Evolutionary conservation across 345 rosid genomes (phyloP), one percentile per base, ranked within the genome.

Genomic region (Pseudoturritis turrita): DNA sequence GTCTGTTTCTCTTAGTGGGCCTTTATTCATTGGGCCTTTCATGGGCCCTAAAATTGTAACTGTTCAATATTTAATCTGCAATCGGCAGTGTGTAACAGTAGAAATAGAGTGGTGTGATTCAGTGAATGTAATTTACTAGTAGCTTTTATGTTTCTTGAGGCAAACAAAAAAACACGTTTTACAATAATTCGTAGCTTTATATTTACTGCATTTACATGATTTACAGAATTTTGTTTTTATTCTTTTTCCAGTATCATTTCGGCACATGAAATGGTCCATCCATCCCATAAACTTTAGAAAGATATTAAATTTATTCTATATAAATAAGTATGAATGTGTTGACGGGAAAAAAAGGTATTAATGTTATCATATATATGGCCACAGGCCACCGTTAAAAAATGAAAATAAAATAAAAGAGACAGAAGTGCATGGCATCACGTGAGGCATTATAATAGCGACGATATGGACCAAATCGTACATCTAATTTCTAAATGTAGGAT

Each of bases 381-480:
- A n/a, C n/a, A n/a, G n/a, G n/a, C n/a, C 4, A 11, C 28, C 8
- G 41, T 23, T 17, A 12, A 26, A 62, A 28, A 28, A 15, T 2
- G 2, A 2, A 40, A 40, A 41, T 10, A 17, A 29, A 29, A 5
- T 5, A 29, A 45, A 26, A 64, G 60, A 65, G 71, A 37, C 60
- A 65, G 37, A 51, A 37, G 49, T 65, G 71, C 39, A 51, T 51
- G 60, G 60, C 49, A 41, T 65, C 59, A 36, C 59, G 59, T 65
- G 47, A 65, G 68, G 31, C 44, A 46, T 63, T 17, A 21, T 19
- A 29, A 7, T 25, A 14, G 36, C 13, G 43, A 56, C 15, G 13
- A n/a, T 6, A 29, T 65, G 47, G 46, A 50, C 33, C 21, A 49
- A 31, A 64, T 33, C 62, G 31, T n/a, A n/a, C n/a, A n/a, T n/a